phyloP scores from a whole-genome alignment of 106 monocot species.

The Gastrodia elata region DNA sequence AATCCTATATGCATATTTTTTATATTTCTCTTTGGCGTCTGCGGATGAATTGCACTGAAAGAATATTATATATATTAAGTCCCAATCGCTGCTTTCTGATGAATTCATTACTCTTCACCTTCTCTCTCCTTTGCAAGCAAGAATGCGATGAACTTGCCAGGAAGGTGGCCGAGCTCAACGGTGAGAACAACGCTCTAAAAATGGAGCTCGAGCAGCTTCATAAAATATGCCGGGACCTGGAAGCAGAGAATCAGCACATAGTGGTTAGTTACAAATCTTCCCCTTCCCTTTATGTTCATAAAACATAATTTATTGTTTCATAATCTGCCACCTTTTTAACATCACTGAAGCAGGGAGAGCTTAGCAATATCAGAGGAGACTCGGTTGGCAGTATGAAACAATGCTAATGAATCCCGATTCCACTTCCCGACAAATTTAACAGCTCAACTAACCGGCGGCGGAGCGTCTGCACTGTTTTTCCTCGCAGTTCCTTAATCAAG shows the following conservation, averaged over 20 bases:
- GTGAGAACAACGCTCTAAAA: conserved; percentile 33
- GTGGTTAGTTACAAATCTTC: conserved; percentile 10
- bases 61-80: background rate
- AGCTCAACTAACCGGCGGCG: background rate
- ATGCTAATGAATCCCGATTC: background rate
- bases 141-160: conserved; percentile 48
- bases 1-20: too few species aligned
- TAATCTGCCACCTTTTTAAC: background rate
- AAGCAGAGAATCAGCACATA: conserved; percentile 32
- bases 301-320: background rate
- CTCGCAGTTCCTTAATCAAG: background rate
- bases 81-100: background rate
- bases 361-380: background rate
- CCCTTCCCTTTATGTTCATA: background rate
- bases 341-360: conserved; percentile 1
- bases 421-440: background rate
- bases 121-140: conserved; percentile 25
- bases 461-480: conserved; percentile 2
- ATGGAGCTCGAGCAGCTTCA: conserved; percentile 34
- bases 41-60: background rate
- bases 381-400: background rate
- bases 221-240: conserved; percentile 30
- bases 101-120: background rate
- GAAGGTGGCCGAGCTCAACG: conserved; percentile 38
- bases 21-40: background rate